Evolutionary conservation across 768 basidiomycete species (phyloP).

Genomic region (Porphyrellus cyaneotinctus): DNA sequence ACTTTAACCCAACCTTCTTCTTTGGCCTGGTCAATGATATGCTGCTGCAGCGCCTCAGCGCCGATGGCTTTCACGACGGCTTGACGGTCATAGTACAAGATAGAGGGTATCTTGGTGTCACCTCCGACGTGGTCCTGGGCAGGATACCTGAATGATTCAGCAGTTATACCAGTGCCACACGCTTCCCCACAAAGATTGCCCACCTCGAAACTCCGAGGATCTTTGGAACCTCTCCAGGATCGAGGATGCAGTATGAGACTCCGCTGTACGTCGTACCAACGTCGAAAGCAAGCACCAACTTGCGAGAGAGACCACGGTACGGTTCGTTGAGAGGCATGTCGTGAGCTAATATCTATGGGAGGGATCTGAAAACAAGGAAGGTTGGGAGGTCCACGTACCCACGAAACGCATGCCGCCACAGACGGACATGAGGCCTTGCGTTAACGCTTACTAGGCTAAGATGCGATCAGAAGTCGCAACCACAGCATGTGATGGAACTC

Average conservation of each 20-base stretch:
- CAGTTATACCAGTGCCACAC: not conserved
- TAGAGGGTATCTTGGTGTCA: slow-evolving; percentile 46
- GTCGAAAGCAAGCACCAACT: slow-evolving; percentile 42
- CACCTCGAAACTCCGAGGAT: slow-evolving; percentile 29
- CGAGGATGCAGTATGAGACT: slow-evolving; percentile 34
- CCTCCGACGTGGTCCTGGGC: slow-evolving; percentile 44
- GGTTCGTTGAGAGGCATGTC: slow-evolving; percentile 28
- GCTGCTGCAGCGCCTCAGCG: slow-evolving; percentile 29
- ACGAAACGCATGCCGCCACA: not conserved
- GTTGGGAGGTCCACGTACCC: not conserved
- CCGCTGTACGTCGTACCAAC: slow-evolving; percentile 44
- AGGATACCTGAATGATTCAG: slow-evolving; percentile 36
- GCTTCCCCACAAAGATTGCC: not conserved
- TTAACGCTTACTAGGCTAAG: not conserved
- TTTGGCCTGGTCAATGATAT: slow-evolving; percentile 1
- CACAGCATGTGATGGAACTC: not conserved
- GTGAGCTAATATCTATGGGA: not conserved
- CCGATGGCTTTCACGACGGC: slow-evolving; percentile 41
- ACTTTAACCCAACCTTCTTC: slow-evolving; percentile 3
- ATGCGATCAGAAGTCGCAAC: not conserved
- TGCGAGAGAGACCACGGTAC: slow-evolving; percentile 38
- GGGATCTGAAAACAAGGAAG: not conserved
- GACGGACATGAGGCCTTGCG: not conserved
- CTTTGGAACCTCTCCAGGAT: slow-evolving; percentile 33
- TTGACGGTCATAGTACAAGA: slow-evolving; percentile 44